Evolutionary conservation across 768 basidiomycete species (phyloP).

Genomic region (Pholiota conissans): DNA sequence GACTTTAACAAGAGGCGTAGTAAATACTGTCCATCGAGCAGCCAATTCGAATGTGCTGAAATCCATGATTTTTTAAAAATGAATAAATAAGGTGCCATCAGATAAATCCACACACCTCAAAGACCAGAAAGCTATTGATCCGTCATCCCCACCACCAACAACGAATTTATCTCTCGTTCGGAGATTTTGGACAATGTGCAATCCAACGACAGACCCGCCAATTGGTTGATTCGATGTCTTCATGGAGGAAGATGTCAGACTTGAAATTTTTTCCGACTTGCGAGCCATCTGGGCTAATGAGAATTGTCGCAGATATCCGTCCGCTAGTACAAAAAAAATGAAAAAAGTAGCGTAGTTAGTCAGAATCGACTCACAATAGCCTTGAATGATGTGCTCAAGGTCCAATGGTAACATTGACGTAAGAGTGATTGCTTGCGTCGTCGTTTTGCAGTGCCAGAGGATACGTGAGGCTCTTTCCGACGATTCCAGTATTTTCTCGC

Average conservation of each 20-base stretch:
- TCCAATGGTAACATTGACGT: slow-evolving; percentile 55
- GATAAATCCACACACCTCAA: slow-evolving; percentile 41
- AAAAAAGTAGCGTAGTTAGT: slow-evolving; percentile 7
- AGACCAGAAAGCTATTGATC: slow-evolving; percentile 75
- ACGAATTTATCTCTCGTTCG: slow-evolving; percentile 63
- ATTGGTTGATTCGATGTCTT: slow-evolving; percentile 48
- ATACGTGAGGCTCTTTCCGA: neutral
- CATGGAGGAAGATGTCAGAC: slow-evolving; percentile 25
- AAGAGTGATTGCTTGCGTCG: slow-evolving; percentile 16
- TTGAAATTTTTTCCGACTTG: slow-evolving; percentile 16
- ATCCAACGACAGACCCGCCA: slow-evolving; percentile 42
- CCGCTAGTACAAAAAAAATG: slow-evolving; percentile 38
- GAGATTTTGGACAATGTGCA: slow-evolving; percentile 58
- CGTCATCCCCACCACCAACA: slow-evolving; percentile 77
- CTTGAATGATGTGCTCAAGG: slow-evolving; percentile 57
- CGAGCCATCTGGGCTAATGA: slow-evolving; percentile 41
- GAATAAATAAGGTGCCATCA: neutral
- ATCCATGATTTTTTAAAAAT: neutral
- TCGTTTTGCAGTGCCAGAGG: slow-evolving; percentile 27
- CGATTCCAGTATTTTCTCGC: neutral
- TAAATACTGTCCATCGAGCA: slow-evolving; percentile 75
- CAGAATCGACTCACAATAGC: slow-evolving; percentile 51
- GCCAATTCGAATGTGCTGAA: slow-evolving; percentile 61
- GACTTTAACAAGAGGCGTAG: slow-evolving; percentile 59
- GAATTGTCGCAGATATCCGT: slow-evolving; percentile 50